phyloP scores from a whole-genome alignment of 805 yeast species.

The Yarrowia sp. region DNA sequence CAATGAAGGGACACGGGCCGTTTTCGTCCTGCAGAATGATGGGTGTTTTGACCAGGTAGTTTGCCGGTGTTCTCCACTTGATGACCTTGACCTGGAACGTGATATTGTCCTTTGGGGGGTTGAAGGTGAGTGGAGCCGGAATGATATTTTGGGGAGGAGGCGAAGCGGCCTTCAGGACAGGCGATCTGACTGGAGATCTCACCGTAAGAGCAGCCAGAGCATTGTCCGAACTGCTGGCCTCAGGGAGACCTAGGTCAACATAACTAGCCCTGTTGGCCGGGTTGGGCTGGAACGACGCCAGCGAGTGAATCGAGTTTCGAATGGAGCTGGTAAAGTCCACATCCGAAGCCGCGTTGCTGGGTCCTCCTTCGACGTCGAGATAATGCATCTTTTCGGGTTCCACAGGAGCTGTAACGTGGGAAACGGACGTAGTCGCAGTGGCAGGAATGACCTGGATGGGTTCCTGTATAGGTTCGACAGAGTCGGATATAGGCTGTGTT shows the following conservation, averaged over 20 bases:
- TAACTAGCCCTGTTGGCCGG: slow-evolving; percentile 5
- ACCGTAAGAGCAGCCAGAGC: slow-evolving; percentile 14
- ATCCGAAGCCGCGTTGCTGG: neutral
- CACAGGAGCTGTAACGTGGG: neutral
- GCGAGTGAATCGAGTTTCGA: slow-evolving; percentile 6
- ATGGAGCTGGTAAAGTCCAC: neutral
- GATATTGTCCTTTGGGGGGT: slow-evolving; percentile 18
- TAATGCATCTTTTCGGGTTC: neutral
- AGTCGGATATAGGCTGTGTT: slow-evolving; percentile 1
- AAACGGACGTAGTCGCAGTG: neutral
- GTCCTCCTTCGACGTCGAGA: neutral
- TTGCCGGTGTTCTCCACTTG: slow-evolving; percentile 13
- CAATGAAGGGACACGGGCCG: slow-evolving; percentile 87
- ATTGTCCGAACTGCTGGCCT: neutral
- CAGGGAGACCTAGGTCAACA: neutral
- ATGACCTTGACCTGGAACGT: slow-evolving; percentile 1
- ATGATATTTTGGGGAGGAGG: neutral
- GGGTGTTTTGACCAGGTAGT: slow-evolving; percentile 24
- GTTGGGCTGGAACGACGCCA: slow-evolving; percentile 1
- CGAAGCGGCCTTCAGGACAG: neutral
- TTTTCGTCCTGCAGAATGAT: slow-evolving; percentile 73
- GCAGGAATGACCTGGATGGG: neutral
- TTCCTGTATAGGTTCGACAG: too few species aligned
- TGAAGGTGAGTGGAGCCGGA: slow-evolving; percentile 3
- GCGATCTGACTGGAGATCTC: neutral